phyloP scores from a whole-genome alignment of 1,284 basidiomycete genomes.

The Trichosporon ovoides region DNA sequence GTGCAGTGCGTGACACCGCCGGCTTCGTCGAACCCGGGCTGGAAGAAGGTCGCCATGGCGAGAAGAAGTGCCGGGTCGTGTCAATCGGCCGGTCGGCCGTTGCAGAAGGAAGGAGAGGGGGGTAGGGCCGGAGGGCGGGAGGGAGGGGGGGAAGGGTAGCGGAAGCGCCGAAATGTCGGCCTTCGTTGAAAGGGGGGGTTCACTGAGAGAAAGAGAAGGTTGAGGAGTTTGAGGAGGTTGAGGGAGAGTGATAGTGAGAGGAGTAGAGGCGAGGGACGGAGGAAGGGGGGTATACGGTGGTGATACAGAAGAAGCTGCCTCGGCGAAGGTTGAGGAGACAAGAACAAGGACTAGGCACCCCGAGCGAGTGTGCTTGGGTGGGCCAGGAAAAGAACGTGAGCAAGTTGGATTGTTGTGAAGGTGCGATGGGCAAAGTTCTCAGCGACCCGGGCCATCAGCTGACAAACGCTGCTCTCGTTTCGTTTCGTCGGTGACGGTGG shows the following conservation, averaged over 20 bases:
- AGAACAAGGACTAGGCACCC: neutral
- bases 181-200: too few species aligned
- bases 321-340: too few species aligned
- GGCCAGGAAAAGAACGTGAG: constrained; percentile 3
- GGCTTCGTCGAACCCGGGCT: constrained; percentile 9
- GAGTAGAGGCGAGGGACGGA: neutral
- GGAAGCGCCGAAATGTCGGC: too few species aligned
- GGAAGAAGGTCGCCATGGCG: constrained; percentile 14
- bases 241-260: neutral
- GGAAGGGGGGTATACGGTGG: neutral
- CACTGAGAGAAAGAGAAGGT: neutral
- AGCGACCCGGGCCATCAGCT: neutral
- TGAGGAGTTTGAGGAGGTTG: neutral
- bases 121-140: neutral
- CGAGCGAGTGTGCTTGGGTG: neutral
- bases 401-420: constrained; percentile 2
- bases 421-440: neutral
- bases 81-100: neutral
- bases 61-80: neutral
- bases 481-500: too few species aligned
- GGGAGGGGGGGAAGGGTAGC: too few species aligned
- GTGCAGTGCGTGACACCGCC: neutral
- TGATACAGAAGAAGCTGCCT: too few species aligned
- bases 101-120: neutral
- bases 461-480: neutral